These are phyloP conservation scores for Didymella keratinophila DNA, from an alignment of 2,329 filamentous ascomycete genomes.

Conservation along the genomic window DNA sequence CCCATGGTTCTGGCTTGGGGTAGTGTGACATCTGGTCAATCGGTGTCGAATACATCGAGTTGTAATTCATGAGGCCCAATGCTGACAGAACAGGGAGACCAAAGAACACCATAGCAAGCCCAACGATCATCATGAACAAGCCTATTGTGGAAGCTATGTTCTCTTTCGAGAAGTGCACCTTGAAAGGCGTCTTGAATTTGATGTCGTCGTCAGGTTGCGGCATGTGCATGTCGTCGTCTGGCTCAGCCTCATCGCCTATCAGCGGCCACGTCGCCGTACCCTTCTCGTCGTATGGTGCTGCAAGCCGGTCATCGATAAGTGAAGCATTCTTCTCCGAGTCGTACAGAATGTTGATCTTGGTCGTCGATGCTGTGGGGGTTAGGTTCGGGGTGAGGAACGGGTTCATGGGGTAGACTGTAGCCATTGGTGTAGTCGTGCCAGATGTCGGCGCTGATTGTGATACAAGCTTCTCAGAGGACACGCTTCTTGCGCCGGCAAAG, in stretches of 20 bases:
- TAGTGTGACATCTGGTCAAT: constrained; percentile 50
- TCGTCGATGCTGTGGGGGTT: constrained; percentile 42
- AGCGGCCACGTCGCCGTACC: constrained; percentile 55
- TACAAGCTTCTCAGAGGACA: constrained; percentile 26
- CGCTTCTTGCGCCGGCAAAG: constrained; percentile 35
- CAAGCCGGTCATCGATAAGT: constrained; percentile 58
- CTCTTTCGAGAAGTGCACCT: constrained; percentile 56
- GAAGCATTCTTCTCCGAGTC: constrained; percentile 47
- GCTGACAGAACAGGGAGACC: constrained; percentile 60
- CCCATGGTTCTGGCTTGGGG: constrained; percentile 51
- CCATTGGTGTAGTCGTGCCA: constrained; percentile 27
- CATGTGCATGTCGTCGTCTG: constrained; percentile 64
- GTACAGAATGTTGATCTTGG: constrained; percentile 31
- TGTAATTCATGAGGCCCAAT: constrained; percentile 51
- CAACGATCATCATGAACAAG: constrained; percentile 56
- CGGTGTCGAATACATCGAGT: constrained; percentile 51
- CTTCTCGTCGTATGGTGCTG: constrained; percentile 54
- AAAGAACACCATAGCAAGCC: constrained; percentile 60
- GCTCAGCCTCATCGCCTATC: constrained; percentile 60
- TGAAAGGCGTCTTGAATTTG: constrained; percentile 52
- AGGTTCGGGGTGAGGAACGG: constrained; percentile 42
- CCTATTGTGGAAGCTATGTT: constrained; percentile 55
- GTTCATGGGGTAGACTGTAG: constrained; percentile 24
- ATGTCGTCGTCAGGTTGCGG: constrained; percentile 60
- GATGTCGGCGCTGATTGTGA: constrained; percentile 16